Base-by-base conservation (phyloP, 2,329 filamentous ascomycete species). In the Colletotrichum caudatum region DNA sequence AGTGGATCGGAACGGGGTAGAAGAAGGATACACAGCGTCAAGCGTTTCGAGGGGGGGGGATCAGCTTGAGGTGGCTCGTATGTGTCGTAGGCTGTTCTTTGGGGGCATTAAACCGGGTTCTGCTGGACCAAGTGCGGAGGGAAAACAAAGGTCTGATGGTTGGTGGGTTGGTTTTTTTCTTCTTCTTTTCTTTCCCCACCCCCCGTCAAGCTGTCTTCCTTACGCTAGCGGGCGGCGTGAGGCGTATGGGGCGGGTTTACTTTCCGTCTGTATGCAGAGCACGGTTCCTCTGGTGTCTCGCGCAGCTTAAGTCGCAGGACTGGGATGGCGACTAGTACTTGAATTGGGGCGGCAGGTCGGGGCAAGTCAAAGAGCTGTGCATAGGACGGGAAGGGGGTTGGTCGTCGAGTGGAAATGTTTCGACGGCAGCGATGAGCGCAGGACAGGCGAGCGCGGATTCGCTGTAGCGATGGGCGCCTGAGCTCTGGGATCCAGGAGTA, bases 301-400 rank as follows among this genome's bases (percentile, higher is more conserved):
- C 69, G 69, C 69, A 64, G 69, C 69, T 69, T 59, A 51, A 71
- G 69, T 71, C 65, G 69, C 69, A 71, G 65, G 69, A 71, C 69
- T 69, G 59, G 69, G 69, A 71, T 69, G 46, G 65, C 59, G 54
- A 64, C 58, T 59, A 51, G 65, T 59, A 71, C 51, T 59, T 59
- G 48, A 53, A 60, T 64, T 64, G 46, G 65, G 69, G 65, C 69
- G 69, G 69, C 65, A 64, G 69, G 59, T 64, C 18, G 69, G 46
- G 69, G 54, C 59, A 68, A 69, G 53, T 54, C 65, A 59, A 64
- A 71, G 58, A 64, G 18, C 51, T 69, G 53, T 46, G 37, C 54
- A 59, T n/a, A 46, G 65, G 65, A 50, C 44, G 50, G 64, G 51
- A 37, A 48, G 53, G 65, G 65, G 58, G 37, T 23, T 54, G 57